Base-by-base conservation (phyloP, 2,329 filamentous ascomycete genomes). In the Eutypa lata region DNA sequence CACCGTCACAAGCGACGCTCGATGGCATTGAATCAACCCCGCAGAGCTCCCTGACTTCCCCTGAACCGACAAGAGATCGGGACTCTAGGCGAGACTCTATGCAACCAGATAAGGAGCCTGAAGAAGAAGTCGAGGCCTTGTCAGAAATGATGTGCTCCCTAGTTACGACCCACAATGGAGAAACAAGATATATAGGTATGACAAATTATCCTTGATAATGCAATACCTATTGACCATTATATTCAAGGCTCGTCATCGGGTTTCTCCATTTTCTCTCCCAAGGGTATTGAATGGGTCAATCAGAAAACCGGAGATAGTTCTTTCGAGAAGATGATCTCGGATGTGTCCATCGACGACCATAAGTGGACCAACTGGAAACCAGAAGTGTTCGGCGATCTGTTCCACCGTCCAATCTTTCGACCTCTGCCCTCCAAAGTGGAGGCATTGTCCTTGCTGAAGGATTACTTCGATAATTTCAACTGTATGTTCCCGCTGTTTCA, bases 141-240 rank as follows among this genome's bases (percentile, higher is more conserved):
- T 96, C 93, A 1, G 94, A 99, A 73, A 94, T 97, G 88, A 97
- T 99, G 94, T 97, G 93, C 71, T 97, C 92, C 2, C 75, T 99
- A 31, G 92, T 99, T 28, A 97, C 93, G 1, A 97, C 96, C 67
- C 91, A 93, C 62, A 89, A 85, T 57, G 94, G 94, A 51, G 94
- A 99, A 76, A 97, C 93, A 7, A 82, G 94, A 71, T 99, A 96
- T 68, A 96, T 97, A 61, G 94, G 91, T 92, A 79, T 38, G 35
- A 18, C 6, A 10, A 13, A 14, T 18, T 3, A 19, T 11, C 11
- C 21, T 38, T 16, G 10, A n/a, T 16, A 6, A 48, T 13, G 14
- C 13, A 33, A 22, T 18, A 26, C 28, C 11, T n/a, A 47, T 55
- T 61, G 51, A 53, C 51, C 42, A 24, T 37, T 37, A 33, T 44